Conservation (phyloP, 352 stramenopile genomes). For the Globisporangium abappressorium region DNA sequence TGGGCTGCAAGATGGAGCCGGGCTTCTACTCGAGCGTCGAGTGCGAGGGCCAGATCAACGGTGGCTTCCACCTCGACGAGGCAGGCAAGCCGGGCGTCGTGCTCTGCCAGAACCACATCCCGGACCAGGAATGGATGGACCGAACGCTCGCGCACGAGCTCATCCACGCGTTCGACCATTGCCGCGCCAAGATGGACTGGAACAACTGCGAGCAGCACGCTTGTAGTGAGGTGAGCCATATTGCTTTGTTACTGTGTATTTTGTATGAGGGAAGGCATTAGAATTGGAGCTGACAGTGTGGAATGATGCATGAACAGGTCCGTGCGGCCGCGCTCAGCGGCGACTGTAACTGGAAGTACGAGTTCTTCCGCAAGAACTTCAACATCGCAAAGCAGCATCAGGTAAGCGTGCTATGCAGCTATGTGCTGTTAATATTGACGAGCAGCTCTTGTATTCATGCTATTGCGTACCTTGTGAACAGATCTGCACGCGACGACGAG, state of each 20-base stretch:
- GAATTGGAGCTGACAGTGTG: not conserved
- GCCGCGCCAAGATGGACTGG: conserved; percentile 91
- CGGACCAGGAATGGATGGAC: conserved; percentile 90
- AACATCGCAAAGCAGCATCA: conserved; percentile 89
- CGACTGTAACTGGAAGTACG: conserved; percentile 90
- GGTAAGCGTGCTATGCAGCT: conserved; percentile 21
- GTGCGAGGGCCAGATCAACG: conserved; percentile 84
- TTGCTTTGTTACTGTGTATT: not conserved
- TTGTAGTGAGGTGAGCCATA: conserved; percentile 81
- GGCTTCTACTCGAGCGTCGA: conserved; percentile 81
- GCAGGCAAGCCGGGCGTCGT: conserved; percentile 72
- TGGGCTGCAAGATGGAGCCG: conserved; percentile 74
- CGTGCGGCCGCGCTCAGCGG: conserved; percentile 78
- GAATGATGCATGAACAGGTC: conserved; percentile 26
- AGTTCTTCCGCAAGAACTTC: conserved; percentile 91
- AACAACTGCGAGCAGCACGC: conserved; percentile 91
- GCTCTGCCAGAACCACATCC: conserved; percentile 90
- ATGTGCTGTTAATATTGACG: too few relatives aligned
- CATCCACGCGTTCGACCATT: conserved; percentile 93
- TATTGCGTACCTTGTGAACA: conserved; percentile 16
- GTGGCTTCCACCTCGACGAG: conserved; percentile 82
- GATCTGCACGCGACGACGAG: conserved; percentile 87
- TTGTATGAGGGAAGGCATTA: not conserved
- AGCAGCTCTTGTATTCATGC: not conserved
- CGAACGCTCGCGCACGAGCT: conserved; percentile 91